Conservation (phyloP, 2,329 filamentous ascomycete species). For the Bipolaris gigantea region DNA sequence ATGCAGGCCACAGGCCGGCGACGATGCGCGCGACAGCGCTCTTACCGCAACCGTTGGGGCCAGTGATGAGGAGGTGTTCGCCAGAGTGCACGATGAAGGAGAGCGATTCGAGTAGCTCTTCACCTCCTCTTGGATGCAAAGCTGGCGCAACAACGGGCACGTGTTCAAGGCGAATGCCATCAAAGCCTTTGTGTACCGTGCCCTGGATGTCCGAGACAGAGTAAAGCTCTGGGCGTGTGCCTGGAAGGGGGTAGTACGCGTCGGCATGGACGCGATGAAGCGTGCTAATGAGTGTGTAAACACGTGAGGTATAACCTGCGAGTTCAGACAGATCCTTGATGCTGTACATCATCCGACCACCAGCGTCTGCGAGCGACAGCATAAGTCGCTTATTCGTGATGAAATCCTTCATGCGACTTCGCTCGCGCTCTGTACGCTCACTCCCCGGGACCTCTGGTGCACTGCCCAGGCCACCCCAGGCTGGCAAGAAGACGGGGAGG, state of each 20-base stretch:
- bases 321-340: conserved; percentile 97
- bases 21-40: conserved; percentile 84
- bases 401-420: conserved; percentile 94
- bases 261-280: conserved; percentile 91
- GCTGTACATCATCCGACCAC: conserved; percentile 98
- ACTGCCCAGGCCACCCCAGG: conserved; percentile 85
- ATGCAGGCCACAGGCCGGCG: conserved; percentile 93
- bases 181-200: conserved; percentile 91
- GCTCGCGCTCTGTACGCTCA: conserved; percentile 65
- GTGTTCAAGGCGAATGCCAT: conserved; percentile 89
- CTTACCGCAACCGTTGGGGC: conserved; percentile 93
- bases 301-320: conserved; percentile 91
- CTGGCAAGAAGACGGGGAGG: conserved; percentile 88
- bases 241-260: conserved; percentile 74
- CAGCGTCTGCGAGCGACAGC: conserved; percentile 94
- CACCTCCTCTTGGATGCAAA: conserved; percentile 85
- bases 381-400: conserved; percentile 99
- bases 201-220: conserved; percentile 90
- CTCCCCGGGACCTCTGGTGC: conserved; percentile 62
- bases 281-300: conserved; percentile 93
- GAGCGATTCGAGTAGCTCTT: conserved; percentile 85
- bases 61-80: conserved; percentile 92
- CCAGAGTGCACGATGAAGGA: conserved; percentile 87
- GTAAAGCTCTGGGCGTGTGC: conserved; percentile 74
- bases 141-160: conserved; percentile 90